Percentiles rank a stretch among this genome's conserved stretches.
Conservation (phyloP, 2,329 filamentous ascomycete species). For the Botrytis tulipae region DNA sequence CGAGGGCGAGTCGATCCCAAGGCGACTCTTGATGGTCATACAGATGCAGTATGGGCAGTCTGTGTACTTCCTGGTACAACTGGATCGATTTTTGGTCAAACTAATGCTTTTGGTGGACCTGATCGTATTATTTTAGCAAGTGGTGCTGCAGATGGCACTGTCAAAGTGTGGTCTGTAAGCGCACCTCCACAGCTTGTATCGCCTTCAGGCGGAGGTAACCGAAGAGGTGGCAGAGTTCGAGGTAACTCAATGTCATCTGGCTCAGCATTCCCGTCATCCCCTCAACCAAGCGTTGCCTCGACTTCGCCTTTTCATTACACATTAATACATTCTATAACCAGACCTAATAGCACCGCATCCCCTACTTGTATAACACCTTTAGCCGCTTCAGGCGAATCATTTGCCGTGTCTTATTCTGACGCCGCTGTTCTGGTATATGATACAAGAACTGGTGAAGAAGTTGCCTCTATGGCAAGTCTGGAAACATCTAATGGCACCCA, state of each 20-base stretch:
- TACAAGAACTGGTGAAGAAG: slow-evolving; percentile 80
- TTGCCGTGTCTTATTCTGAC: slow-evolving; percentile 91
- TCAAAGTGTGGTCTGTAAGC: slow-evolving; percentile 93
- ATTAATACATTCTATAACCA: slow-evolving; percentile 80
- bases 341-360: slow-evolving; percentile 66
- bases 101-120: slow-evolving; percentile 70
- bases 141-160: slow-evolving; percentile 84
- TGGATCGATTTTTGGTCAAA: slow-evolving; percentile 75
- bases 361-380: slow-evolving; percentile 92
- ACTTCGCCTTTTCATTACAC: slow-evolving; percentile 84
- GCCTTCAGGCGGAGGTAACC: slow-evolving; percentile 64
- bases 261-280: slow-evolving; percentile 84
- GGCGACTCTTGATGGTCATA: slow-evolving; percentile 89
- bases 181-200: slow-evolving; percentile 83
- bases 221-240: slow-evolving; percentile 74
- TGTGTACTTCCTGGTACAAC: slow-evolving; percentile 86
- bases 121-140: slow-evolving; percentile 90
- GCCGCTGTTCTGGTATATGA: slow-evolving; percentile 90
- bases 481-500: slow-evolving; percentile 90
- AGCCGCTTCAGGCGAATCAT: slow-evolving; percentile 77
- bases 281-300: slow-evolving; percentile 83
- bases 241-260: slow-evolving; percentile 94
- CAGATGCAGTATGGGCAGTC: slow-evolving; percentile 92
- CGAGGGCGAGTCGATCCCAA: slow-evolving; percentile 92
- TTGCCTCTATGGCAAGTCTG: slow-evolving; percentile 87